Percentiles rank a stretch among this genome's conserved stretches.
Conservation (phyloP, 2,329 filamentous ascomycete genomes). For the Fusarium sp. region DNA sequence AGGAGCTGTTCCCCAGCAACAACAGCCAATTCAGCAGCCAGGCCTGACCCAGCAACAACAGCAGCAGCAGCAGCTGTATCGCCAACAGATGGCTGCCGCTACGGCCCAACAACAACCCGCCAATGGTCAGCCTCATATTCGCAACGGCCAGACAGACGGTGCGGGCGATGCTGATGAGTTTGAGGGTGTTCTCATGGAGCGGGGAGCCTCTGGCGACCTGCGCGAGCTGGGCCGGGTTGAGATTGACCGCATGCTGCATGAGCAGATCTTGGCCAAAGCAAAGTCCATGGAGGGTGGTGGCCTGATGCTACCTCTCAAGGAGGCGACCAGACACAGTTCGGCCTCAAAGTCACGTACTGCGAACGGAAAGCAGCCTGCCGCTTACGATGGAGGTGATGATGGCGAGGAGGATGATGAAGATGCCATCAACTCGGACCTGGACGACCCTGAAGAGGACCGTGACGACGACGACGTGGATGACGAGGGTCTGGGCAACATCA, state of each 20-base stretch:
- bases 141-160: conserved; percentile 75
- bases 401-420: conserved; percentile 79
- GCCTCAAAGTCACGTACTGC: conserved; percentile 28
- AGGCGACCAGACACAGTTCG: conserved; percentile 54
- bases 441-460: conserved; percentile 87
- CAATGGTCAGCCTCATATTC: conserved; percentile 42
- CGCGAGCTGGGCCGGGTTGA: conserved; percentile 66
- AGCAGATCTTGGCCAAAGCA: conserved; percentile 70
- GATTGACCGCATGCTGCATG: conserved; percentile 73
- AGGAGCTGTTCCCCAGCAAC: conserved; percentile 45
- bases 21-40: conserved; percentile 41
- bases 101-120: conserved; percentile 46
- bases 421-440: conserved; percentile 97
- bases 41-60: conserved; percentile 43
- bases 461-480: conserved; percentile 89
- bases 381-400: conserved; percentile 69
- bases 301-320: conserved; percentile 74
- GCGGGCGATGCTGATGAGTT: conserved; percentile 66
- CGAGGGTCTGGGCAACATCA: conserved; percentile 83
- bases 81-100: conserved; percentile 43
- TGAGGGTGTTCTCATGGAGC: conserved; percentile 66
- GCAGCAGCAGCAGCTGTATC: conserved; percentile 47
- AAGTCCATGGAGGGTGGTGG: conserved; percentile 76
- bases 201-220: conserved; percentile 61
- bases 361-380: conserved; percentile 50